Conservation (phyloP, 352 stramenopile genomes). For the Pythium folliculosum region DNA sequence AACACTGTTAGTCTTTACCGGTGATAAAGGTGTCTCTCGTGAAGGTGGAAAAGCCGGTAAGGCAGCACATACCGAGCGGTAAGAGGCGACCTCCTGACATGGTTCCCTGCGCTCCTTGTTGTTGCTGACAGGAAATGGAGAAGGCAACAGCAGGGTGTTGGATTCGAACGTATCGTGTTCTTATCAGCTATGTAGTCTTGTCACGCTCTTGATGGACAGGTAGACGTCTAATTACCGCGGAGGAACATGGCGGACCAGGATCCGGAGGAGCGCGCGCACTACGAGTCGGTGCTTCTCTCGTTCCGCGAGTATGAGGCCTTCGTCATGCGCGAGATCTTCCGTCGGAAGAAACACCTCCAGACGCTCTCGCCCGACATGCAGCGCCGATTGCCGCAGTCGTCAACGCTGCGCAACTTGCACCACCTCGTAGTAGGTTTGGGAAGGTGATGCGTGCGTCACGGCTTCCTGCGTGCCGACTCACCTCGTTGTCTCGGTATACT, state of each 20-base stretch:
- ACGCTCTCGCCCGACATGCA: constrained; percentile 73
- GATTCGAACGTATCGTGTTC: constrained; percentile 13
- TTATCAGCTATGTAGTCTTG: constrained; percentile 13
- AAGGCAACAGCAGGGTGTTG: not conserved
- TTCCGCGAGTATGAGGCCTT: constrained; percentile 86
- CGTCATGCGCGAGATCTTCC: constrained; percentile 84
- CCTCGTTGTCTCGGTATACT: not conserved
- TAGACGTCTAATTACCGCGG: not conserved
- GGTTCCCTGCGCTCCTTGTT: constrained; percentile 24
- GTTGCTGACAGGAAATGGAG: constrained; percentile 7
- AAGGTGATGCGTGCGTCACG: too few relatives aligned
- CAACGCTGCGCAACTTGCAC: constrained; percentile 74
- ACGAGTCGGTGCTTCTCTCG: constrained; percentile 81
- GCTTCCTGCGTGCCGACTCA: not conserved
- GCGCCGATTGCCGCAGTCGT: constrained; percentile 65
- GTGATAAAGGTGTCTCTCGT: not conserved
- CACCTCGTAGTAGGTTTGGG: constrained; percentile 54
- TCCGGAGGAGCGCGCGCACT: constrained; percentile 79
- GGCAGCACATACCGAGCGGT: constrained; percentile 55
- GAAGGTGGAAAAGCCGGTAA: not conserved
- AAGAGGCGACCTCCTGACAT: constrained; percentile 80
- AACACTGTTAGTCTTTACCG: not conserved
- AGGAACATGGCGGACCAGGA: constrained; percentile 38
- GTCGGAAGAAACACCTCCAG: constrained; percentile 83
- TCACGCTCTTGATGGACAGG: not conserved